These are phyloP conservation scores for Streptanthus diversifolius DNA, from an alignment of 345 rosid genomes.

Conservation along the genomic window DNA sequence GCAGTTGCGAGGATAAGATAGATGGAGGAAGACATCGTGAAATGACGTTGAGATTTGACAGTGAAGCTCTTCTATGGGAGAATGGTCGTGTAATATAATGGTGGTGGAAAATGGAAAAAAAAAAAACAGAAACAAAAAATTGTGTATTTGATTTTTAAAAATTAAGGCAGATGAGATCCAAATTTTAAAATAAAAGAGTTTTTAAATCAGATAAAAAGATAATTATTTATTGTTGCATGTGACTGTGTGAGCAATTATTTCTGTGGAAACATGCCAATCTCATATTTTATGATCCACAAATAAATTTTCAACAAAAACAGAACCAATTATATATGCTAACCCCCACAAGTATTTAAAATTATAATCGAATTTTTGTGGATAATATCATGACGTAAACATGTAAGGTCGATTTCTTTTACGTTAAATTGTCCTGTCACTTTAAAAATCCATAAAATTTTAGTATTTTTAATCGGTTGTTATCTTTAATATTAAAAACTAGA, in stretches of 20 bases:
- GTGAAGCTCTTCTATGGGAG: neutral
- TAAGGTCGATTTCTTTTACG: neutral
- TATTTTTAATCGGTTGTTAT: too few species aligned
- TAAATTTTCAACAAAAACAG: too few species aligned
- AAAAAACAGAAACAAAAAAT: neutral
- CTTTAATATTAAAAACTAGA: too few species aligned
- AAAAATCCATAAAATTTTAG: too few species aligned
- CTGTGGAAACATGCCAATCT: neutral
- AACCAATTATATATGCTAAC: neutral
- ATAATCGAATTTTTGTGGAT: neutral
- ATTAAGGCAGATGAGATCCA: neutral
- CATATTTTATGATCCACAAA: too few species aligned
- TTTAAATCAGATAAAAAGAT: too few species aligned
- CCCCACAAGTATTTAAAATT: neutral
- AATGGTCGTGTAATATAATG: slow-evolving; percentile 8
- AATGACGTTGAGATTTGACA: slow-evolving; percentile 15
- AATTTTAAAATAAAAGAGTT: neutral
- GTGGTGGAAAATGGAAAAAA: neutral
- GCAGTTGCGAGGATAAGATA: slow-evolving; percentile 14
- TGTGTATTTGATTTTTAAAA: neutral
- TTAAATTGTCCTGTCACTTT: too few species aligned
- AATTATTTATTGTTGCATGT: neutral
- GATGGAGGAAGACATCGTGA: slow-evolving; percentile 27
- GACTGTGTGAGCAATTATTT: neutral
- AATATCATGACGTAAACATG: neutral